Percentiles rank a stretch among this genome's conserved stretches.
These are phyloP conservation scores for Trichoderma brevicompactum DNA, from an alignment of 2,329 filamentous ascomycete species.

Conservation along the genomic window DNA sequence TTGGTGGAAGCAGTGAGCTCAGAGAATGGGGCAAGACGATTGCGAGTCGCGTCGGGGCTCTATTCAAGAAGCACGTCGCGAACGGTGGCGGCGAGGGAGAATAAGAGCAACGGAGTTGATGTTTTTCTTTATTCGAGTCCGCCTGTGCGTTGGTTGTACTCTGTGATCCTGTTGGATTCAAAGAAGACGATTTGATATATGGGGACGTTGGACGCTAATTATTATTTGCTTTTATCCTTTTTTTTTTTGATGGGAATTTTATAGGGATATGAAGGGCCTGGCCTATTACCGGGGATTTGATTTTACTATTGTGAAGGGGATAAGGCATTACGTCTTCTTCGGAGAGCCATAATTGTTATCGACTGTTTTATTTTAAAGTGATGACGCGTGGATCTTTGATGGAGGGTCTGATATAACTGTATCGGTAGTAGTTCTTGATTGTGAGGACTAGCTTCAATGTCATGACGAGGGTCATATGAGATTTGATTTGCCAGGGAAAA, in stretches of 20 bases:
- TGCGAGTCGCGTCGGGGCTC: constrained; percentile 9
- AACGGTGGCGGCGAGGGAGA: neutral
- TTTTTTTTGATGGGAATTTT: constrained; percentile 18
- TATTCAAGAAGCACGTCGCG: constrained; percentile 7
- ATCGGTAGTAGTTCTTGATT: constrained; percentile 1
- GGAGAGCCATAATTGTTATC: constrained; percentile 1
- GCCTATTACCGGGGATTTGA: neutral
- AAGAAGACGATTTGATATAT: constrained; percentile 16
- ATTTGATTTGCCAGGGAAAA: no score
- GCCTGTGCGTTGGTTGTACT: neutral
- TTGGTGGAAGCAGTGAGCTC: neutral
- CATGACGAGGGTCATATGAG: neutral
- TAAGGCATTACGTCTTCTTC: constrained; percentile 7
- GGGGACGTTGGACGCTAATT: constrained; percentile 9
- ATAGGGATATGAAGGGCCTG: neutral
- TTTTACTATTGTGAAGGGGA: neutral
- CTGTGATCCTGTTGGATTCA: constrained; percentile 25
- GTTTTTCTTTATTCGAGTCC: neutral
- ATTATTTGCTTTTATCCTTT: constrained; percentile 2
- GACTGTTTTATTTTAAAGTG: neutral
- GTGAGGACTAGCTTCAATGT: constrained; percentile 1
- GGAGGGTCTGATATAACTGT: neutral
- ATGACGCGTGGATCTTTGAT: neutral
- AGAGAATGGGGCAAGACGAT: constrained; percentile 18
- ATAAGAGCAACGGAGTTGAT: neutral